Conservation (phyloP, 2,329 filamentous ascomycete species). For the Fusarium luffae region DNA sequence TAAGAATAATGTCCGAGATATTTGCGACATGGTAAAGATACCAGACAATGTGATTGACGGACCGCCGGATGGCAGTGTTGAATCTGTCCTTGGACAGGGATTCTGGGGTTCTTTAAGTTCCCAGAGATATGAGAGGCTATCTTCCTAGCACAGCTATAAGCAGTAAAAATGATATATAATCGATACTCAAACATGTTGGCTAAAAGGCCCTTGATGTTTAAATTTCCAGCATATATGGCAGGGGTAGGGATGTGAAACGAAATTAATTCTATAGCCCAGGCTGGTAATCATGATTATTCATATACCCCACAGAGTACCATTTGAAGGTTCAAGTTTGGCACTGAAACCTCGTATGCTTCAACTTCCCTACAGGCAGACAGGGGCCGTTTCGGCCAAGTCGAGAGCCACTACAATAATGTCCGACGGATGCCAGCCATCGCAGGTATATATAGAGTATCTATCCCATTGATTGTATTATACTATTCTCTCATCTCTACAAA, state of each 20-base stretch:
- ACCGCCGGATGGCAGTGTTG: background rate
- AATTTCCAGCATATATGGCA: background rate
- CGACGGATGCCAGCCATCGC: background rate
- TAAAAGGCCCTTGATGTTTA: background rate
- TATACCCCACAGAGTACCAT: background rate
- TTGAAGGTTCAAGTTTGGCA: background rate
- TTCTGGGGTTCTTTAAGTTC: background rate
- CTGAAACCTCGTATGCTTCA: background rate
- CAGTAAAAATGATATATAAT: background rate
- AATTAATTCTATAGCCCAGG: background rate
- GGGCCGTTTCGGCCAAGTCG: background rate
- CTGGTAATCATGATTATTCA: background rate
- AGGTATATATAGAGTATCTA: background rate
- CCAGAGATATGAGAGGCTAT: background rate
- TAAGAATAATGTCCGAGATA: background rate
- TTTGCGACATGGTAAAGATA: background rate
- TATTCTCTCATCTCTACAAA: background rate
- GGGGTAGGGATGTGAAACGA: background rate
- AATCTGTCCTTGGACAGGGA: background rate
- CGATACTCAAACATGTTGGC: background rate
- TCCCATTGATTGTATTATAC: accelerated
- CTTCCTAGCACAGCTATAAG: background rate
- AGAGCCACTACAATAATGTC: background rate
- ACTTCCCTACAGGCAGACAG: background rate
- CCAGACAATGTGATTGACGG: background rate